phyloP scores from a whole-genome alignment of 1,139 yeast species.

The Kluyveromyces marxianus region DNA sequence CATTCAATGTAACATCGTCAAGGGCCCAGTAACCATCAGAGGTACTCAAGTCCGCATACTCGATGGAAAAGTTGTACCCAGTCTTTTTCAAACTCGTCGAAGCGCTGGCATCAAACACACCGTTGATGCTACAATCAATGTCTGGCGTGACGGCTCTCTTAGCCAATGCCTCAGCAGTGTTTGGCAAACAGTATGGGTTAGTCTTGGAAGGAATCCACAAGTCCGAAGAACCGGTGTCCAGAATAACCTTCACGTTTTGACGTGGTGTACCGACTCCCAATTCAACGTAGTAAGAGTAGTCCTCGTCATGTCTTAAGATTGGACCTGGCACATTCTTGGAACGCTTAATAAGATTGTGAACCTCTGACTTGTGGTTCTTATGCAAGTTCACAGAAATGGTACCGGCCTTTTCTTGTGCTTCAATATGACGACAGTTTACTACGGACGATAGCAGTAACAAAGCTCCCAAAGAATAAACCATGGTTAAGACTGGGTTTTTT shows the following conservation, averaged over 20 bases:
- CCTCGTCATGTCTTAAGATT: constrained; percentile 8
- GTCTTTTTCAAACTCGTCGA: constrained; percentile 11
- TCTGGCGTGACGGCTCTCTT: constrained; percentile 8
- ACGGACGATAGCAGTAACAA: neutral
- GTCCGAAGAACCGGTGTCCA: constrained; percentile 68
- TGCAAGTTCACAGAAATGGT: neutral
- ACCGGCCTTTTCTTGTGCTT: neutral
- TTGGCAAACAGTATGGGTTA: constrained; percentile 30
- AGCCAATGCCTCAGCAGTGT: constrained; percentile 9
- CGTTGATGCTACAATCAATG: constrained; percentile 12
- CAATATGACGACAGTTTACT: neutral
- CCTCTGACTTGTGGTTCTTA: neutral
- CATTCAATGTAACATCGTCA: constrained; percentile 15
- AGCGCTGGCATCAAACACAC: constrained; percentile 9
- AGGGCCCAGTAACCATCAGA: constrained; percentile 24
- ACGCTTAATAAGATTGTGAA: constrained; percentile 6
- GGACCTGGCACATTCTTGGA: constrained; percentile 16
- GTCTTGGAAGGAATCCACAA: constrained; percentile 44
- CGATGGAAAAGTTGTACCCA: constrained; percentile 17
- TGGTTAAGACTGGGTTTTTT: neutral
- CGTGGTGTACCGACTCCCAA: constrained; percentile 46
- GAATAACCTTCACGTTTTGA: constrained; percentile 42
- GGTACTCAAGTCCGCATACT: constrained; percentile 19
- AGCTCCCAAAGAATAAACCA: neutral
- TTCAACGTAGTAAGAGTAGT: constrained; percentile 36